Evolutionary conservation across 495 filamentous ascomycete species (phyloP).

Genomic region (Chaetomium fimeti): DNA sequence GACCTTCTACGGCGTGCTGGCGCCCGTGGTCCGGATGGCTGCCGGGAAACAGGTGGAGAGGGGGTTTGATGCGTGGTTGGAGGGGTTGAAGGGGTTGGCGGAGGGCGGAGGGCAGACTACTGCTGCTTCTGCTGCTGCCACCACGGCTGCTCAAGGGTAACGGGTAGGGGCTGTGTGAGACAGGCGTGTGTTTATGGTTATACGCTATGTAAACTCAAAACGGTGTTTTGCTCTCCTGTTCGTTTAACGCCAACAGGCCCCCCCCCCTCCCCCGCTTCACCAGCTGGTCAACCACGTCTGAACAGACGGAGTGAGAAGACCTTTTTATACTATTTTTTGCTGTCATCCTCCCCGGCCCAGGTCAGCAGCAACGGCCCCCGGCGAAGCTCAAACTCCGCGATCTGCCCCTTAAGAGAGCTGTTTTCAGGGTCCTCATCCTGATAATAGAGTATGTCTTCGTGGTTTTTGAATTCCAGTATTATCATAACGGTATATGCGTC

Average conservation of each 20-base stretch:
- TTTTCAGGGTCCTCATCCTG: slow-evolving; percentile 65
- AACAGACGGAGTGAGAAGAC: too few relatives aligned
- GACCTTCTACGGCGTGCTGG: slow-evolving; percentile 43
- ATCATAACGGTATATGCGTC: slow-evolving; percentile 64
- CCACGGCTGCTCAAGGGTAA: not conserved
- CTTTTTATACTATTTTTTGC: not conserved
- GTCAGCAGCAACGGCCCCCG: too few relatives aligned
- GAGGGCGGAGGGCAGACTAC: slow-evolving; percentile 22
- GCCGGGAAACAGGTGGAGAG: slow-evolving; percentile 28
- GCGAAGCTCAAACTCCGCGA: too few relatives aligned
- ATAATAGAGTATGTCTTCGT: slow-evolving; percentile 72
- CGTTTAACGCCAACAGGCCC: not conserved
- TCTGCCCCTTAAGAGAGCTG: slow-evolving; percentile 49
- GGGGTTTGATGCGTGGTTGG: slow-evolving; percentile 38
- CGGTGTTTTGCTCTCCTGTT: not conserved
- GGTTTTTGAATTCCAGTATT: slow-evolving; percentile 57
- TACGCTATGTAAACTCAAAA: too few relatives aligned
- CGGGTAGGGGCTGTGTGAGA: not conserved
- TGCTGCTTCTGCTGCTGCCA: too few relatives aligned
- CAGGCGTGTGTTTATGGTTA: not conserved
- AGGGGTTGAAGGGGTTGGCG: slow-evolving; percentile 34
- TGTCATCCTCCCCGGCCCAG: too few relatives aligned
- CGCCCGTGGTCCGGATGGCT: slow-evolving; percentile 25
- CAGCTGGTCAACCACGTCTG: too few relatives aligned
- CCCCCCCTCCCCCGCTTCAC: not conserved